phyloP scores from a whole-genome alignment of 2,329 filamentous ascomycete genomes.

The Atkinsonella texensis region DNA sequence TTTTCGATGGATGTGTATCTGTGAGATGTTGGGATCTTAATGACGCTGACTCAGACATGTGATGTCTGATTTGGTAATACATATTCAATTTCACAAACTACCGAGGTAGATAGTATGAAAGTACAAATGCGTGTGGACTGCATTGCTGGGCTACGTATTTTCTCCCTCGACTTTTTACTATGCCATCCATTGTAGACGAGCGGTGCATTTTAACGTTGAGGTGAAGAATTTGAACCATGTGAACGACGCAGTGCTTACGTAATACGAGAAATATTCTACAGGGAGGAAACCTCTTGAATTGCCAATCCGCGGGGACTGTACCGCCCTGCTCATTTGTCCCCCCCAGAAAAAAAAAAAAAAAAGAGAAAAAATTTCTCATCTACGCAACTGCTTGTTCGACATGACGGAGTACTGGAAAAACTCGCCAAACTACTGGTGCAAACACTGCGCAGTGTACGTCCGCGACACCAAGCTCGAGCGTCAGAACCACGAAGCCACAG shows the following conservation, averaged over 20 bases:
- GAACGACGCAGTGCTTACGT: background rate
- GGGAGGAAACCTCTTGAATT: background rate
- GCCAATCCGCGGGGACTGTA: too few species aligned
- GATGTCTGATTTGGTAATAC: constrained; percentile 2
- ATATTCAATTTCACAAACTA: background rate
- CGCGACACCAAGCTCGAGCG: constrained; percentile 87
- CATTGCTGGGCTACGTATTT: background rate
- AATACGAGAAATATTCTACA: background rate
- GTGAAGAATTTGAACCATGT: background rate
- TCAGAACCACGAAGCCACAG: constrained; percentile 78
- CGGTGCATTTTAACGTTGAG: background rate
- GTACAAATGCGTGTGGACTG: constrained; percentile 1
- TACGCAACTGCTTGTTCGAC: background rate
- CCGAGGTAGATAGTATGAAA: background rate
- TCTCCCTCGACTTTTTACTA: background rate
- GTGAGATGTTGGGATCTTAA: constrained; percentile 1
- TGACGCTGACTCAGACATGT: background rate
- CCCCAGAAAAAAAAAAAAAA: too few species aligned
- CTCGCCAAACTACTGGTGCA: constrained; percentile 96
- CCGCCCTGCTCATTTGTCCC: too few species aligned
- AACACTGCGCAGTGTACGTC: constrained; percentile 83
- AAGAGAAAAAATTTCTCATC: background rate
- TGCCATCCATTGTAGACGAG: background rate
- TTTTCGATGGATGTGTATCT: background rate
- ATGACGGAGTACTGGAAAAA: constrained; percentile 99